Base-by-base conservation (phyloP, 495 filamentous ascomycete genomes). In the Daldinia grandis region DNA sequence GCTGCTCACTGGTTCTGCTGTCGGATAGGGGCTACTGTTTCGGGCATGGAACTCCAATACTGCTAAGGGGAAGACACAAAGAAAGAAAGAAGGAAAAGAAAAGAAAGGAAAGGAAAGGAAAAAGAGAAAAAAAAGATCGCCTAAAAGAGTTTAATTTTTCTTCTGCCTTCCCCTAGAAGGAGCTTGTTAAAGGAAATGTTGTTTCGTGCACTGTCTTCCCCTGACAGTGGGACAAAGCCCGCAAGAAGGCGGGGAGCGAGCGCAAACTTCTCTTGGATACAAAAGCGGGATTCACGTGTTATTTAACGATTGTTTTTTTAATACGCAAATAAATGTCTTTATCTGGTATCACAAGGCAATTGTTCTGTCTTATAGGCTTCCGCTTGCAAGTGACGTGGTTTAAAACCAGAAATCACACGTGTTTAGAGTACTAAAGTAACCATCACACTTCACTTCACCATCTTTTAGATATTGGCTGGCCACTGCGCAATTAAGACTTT, bases 301-400 rank as follows among this genome's bases (percentile, higher is more conserved):
- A 67, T 49, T 64, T 56, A 12, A 50, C 60, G 47, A 63, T 71
- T 66, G 53, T 71, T 49, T 57, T 40, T 62, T 58, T 58, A 58
- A 49, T 25, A 57, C 66, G 58, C 25, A 63, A 64, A 67, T 59
- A 38, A 51, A 63, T 67, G 59, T 58, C 42, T 66, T 71, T 63
- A 58, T 62, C 42, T 44, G 55, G 68, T 63, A 64, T 38, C 54
- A 72, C 69, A 72, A 72, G 15, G 59, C 54, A 4, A 72, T 72
- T 72, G 69, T 72, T 50, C 14, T 28, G 8, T 27, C 49, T 62
- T 17, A 17, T 59, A 53, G 3, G 37, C 40, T 49, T 37, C 30
- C 19, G 37, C 67, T 53, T 28, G 15, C 15, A 38, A 33, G 53
- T 54, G 54, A 60, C 38, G 61, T 40, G 51, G 50, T 47, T 66